Conservation (phyloP, 140 eudicot genomes). For the Anethum foeniculum region DNA sequence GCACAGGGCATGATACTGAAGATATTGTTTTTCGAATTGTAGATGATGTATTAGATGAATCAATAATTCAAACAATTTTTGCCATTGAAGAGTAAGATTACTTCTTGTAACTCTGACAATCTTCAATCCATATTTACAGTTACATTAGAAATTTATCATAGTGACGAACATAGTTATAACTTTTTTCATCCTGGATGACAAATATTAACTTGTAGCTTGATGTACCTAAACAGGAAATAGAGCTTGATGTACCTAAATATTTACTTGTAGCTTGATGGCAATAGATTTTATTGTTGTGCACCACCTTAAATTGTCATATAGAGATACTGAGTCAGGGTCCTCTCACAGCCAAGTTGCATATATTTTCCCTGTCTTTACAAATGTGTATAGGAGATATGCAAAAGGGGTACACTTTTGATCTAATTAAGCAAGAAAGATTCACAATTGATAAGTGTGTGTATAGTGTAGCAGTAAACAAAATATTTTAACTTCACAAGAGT, state of each 20-base stretch:
- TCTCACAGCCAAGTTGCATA: neutral
- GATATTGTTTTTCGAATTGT: conserved; percentile 39
- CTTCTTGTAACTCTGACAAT: neutral
- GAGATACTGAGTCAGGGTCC: neutral
- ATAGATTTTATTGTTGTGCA: too few species aligned
- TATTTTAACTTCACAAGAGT: neutral
- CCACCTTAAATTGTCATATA: too few species aligned
- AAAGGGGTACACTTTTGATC: neutral
- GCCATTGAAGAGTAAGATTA: conserved; percentile 17
- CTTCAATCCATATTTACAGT: neutral
- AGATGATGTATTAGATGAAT: conserved; percentile 40
- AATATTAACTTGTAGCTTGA: too few species aligned
- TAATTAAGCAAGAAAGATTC: neutral
- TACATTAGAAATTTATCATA: neutral
- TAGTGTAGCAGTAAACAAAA: neutral
- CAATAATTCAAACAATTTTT: conserved; percentile 28
- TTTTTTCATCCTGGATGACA: neutral
- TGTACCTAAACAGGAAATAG: too few species aligned
- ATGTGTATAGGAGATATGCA: too few species aligned
- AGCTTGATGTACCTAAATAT: too few species aligned
- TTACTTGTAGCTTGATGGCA: too few species aligned
- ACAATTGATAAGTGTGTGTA: neutral
- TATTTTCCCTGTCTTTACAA: neutral
- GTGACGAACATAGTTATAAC: neutral
- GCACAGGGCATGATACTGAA: conserved; percentile 31